Evolutionary conservation across 176 grass and related monocot species (phyloP).

Genomic region (Phragmites australis): DNA sequence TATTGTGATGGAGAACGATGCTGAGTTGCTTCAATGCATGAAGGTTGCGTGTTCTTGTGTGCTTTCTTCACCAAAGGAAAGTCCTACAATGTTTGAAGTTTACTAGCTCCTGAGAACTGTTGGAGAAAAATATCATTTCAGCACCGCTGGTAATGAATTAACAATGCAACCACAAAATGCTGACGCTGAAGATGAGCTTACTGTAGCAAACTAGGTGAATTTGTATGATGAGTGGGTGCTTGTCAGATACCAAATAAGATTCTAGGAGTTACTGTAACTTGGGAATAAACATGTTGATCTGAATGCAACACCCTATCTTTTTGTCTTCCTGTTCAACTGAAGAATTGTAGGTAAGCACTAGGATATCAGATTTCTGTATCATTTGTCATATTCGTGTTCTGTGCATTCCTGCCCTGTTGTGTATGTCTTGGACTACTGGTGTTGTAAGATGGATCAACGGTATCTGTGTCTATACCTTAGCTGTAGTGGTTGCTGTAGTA

Average conservation of each 20-base stretch:
- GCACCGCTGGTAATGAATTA: constrained; percentile 59
- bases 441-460: constrained; percentile 20
- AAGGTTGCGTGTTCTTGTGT: constrained; percentile 79
- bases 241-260: constrained; percentile 8
- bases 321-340: too few relatives aligned
- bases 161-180: constrained; percentile 43
- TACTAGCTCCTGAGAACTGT: constrained; percentile 84
- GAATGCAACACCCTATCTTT: constrained; percentile 21
- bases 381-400: too few relatives aligned
- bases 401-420: constrained; percentile 27
- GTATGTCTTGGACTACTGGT: background rate
- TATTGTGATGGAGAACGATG: constrained; percentile 78
- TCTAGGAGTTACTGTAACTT: background rate
- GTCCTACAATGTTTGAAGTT: constrained; percentile 90
- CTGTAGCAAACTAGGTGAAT: constrained; percentile 58
- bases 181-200: constrained; percentile 62
- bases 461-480: background rate
- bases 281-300: constrained; percentile 4
- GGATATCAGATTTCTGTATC: too few relatives aligned
- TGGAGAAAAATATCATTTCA: constrained; percentile 87
- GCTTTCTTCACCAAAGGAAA: constrained; percentile 71
- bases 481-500: background rate
- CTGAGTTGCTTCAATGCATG: constrained; percentile 85
- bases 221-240: background rate
- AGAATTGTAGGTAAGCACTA: too few relatives aligned